Evolutionary conservation across 169 alveolate genomes (phyloP).

Genomic region (Cryptosporidium andersoni): DNA sequence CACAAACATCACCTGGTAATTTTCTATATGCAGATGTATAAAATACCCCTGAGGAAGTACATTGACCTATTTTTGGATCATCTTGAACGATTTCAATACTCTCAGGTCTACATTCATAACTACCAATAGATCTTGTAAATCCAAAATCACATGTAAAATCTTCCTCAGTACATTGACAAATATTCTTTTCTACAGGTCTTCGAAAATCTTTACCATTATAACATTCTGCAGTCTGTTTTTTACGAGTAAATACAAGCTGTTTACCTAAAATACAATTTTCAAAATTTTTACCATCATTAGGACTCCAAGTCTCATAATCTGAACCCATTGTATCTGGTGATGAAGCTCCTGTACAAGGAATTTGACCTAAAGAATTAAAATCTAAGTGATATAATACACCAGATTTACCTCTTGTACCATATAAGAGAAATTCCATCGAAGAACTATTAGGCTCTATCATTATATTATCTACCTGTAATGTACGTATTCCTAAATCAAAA

Average conservation of each 20-base stretch:
- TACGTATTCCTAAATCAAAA: constrained; percentile 85
- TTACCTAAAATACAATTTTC: constrained; percentile 90
- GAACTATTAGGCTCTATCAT: constrained; percentile 95
- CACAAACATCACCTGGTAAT: constrained; percentile 96
- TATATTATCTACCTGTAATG: constrained; percentile 91
- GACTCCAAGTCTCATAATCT: constrained; percentile 96
- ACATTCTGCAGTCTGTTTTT: constrained; percentile 95
- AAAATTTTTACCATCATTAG: constrained; percentile 66
- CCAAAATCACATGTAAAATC: constrained; percentile 98
- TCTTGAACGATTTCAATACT: constrained; percentile 34
- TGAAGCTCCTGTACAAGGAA: constrained; percentile 92
- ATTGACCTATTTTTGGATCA: constrained; percentile 75
- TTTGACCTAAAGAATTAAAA: constrained; percentile 93
- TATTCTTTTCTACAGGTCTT: constrained; percentile 86
- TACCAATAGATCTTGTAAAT: constrained; percentile 86
- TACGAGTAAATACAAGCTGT: constrained; percentile 91
- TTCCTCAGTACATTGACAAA: constrained; percentile 94
- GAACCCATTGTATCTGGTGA: constrained; percentile 91
- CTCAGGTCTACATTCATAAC: constrained; percentile 81
- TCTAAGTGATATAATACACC: constrained; percentile 94
- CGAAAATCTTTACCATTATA: constrained; percentile 95
- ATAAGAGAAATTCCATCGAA: constrained; percentile 92
- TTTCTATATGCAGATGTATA: constrained; percentile 88
- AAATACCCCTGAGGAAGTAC: constrained; percentile 69
- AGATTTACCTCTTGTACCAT: constrained; percentile 90